phyloP scores from a whole-genome alignment of 164 flowering plant genomes.

The Dillenia suffruticosa region DNA sequence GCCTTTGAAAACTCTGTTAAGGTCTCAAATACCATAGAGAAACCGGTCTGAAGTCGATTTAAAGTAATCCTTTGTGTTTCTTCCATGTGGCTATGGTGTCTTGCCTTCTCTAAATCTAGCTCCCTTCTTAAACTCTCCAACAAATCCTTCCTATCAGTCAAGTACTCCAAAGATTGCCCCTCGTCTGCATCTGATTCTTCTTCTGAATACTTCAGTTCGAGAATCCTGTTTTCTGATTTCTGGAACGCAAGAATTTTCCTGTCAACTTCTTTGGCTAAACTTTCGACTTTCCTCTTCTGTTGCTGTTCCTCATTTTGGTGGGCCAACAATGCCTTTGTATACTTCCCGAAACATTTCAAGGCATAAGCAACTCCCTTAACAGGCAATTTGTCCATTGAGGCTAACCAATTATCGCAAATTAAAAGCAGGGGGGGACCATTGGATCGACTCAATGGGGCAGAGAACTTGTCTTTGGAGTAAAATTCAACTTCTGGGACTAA shows the following conservation, averaged over 20 bases:
- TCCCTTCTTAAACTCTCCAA: slow-evolving; percentile 44
- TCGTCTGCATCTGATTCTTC: slow-evolving; percentile 34
- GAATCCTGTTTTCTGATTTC: slow-evolving; percentile 43
- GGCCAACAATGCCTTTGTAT: slow-evolving; percentile 63
- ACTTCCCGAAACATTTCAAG: slow-evolving; percentile 65
- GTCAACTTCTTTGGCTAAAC: slow-evolving; percentile 68
- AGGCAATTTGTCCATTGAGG: slow-evolving; percentile 55
- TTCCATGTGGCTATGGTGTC: slow-evolving; percentile 62
- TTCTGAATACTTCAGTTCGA: slow-evolving; percentile 48
- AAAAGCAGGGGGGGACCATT: slow-evolving; percentile 64
- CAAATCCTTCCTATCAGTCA: slow-evolving; percentile 54
- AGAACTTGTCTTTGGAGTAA: slow-evolving; percentile 39
- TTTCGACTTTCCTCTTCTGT: slow-evolving; percentile 80
- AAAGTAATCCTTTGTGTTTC: slow-evolving; percentile 75
- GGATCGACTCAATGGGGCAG: slow-evolving; percentile 29
- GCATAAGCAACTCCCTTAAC: slow-evolving; percentile 57
- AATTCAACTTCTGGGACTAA: slow-evolving; percentile 68
- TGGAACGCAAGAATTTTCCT: slow-evolving; percentile 45
- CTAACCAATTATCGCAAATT: slow-evolving; percentile 63
- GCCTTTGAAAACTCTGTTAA: slow-evolving; percentile 68
- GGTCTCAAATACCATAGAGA: slow-evolving; percentile 59
- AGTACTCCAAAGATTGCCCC: slow-evolving; percentile 32
- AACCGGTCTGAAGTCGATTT: slow-evolving; percentile 71
- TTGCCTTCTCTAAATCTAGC: slow-evolving; percentile 64
- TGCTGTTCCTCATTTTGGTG: slow-evolving; percentile 84